Percentiles rank a stretch among this genome's conserved stretches.
Conservation (phyloP, 1,139 yeast genomes). For the Arxiozyma bovina region DNA sequence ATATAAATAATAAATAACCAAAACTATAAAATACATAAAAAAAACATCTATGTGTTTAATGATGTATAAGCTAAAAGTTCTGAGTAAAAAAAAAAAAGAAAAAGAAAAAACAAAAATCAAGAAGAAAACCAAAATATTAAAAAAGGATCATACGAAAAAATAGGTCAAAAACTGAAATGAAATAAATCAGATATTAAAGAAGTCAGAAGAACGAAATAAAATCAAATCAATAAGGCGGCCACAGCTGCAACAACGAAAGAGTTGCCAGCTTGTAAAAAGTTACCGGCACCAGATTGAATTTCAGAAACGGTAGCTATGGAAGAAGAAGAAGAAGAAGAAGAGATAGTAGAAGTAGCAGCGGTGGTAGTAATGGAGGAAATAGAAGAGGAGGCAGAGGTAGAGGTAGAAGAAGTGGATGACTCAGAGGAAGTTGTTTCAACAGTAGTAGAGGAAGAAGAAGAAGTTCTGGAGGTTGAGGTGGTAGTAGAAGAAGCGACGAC, state of each 20-base stretch:
- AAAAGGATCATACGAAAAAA: neutral
- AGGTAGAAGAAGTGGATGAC: constrained; percentile 11
- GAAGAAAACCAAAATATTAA: neutral
- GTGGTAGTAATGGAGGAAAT: constrained; percentile 15
- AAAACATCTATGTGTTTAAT: neutral
- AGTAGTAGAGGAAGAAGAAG: constrained; percentile 12
- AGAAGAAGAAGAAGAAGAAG: constrained; percentile 15
- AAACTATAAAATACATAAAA: neutral
- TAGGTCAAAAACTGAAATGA: neutral
- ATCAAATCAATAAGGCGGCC: constrained; percentile 26
- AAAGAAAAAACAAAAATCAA: no score
- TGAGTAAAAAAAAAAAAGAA: no score
- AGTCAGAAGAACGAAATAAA: neutral
- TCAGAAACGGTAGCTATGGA: constrained; percentile 13
- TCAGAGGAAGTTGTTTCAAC: constrained; percentile 9
- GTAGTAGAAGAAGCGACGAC: constrained; percentile 14
- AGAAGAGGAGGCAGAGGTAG: constrained; percentile 8
- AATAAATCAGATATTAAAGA: constrained; percentile 2
- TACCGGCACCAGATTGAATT: constrained; percentile 27
- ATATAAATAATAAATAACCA: neutral
- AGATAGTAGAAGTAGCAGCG: constrained; percentile 15
- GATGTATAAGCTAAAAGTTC: neutral
- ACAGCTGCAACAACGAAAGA: constrained; percentile 30
- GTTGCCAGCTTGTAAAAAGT: constrained; percentile 23
- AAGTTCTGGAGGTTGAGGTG: constrained; percentile 11